phyloP scores from a whole-genome alignment of 2,329 filamentous ascomycete genomes.

The Microthyrium microscopicum region DNA sequence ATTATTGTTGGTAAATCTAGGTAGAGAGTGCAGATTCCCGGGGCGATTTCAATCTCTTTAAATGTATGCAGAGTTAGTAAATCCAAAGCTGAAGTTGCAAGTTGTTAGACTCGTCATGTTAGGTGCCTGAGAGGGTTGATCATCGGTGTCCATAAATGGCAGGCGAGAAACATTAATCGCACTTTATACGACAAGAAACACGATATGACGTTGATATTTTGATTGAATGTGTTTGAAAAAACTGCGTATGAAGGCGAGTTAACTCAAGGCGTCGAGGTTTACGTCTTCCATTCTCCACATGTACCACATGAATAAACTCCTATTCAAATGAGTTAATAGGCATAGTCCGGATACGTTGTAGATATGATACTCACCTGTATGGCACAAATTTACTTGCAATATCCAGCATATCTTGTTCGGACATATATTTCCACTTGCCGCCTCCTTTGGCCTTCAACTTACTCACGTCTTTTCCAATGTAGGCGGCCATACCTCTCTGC shows the following conservation, averaged over 20 bases:
- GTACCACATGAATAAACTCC: slow-evolving; percentile 94
- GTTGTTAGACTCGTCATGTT: too few relatives aligned
- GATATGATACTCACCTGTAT: slow-evolving; percentile 41
- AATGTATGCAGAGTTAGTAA: too few relatives aligned
- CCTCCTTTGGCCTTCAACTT: slow-evolving; percentile 66
- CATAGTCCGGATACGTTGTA: slow-evolving; percentile 2
- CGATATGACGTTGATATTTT: too few relatives aligned
- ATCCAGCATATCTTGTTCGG: slow-evolving; percentile 78
- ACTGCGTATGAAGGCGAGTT: not conserved
- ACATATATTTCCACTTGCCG: slow-evolving; percentile 98
- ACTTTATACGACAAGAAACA: too few relatives aligned
- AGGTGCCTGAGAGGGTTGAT: too few relatives aligned
- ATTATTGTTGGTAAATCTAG: too few relatives aligned
- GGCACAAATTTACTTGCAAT: slow-evolving; percentile 65
- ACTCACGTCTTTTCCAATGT: slow-evolving; percentile 63
- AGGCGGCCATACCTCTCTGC: slow-evolving; percentile 79
- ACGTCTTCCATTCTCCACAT: slow-evolving; percentile 84
- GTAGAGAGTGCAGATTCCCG: too few relatives aligned
- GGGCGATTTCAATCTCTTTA: too few relatives aligned
- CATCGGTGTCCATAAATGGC: too few relatives aligned
- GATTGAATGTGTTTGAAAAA: not conserved
- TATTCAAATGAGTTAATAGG: slow-evolving; percentile 15
- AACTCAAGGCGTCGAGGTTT: slow-evolving; percentile 40
- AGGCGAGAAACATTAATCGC: too few relatives aligned
- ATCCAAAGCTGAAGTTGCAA: too few relatives aligned